These are phyloP conservation scores for Avena atlantica DNA, from an alignment of 176 grass and related monocot genomes.

Conservation along the genomic window DNA sequence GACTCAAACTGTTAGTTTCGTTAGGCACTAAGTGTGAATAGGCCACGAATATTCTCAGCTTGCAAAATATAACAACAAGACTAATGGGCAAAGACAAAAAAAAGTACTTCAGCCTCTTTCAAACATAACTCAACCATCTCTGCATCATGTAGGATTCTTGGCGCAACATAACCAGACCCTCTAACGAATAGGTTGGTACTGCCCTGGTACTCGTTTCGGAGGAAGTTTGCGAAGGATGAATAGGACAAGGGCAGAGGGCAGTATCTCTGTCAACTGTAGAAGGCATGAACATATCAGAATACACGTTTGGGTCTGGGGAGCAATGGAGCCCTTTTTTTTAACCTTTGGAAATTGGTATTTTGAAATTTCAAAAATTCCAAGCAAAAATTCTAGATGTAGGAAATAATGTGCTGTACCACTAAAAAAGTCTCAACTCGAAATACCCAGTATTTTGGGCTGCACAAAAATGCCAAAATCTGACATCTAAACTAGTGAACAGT, in stretches of 20 bases:
- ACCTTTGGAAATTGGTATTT: too few relatives aligned
- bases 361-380: too few relatives aligned
- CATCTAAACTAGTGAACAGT: too few relatives aligned
- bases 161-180: not conserved
- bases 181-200: constrained; percentile 70
- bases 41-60: not conserved
- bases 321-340: too few relatives aligned
- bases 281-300: constrained; percentile 45
- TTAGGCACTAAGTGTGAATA: not conserved
- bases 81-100: not conserved
- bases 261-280: constrained; percentile 77
- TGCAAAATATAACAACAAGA: not conserved
- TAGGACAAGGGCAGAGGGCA: constrained; percentile 86
- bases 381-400: constrained; percentile 5
- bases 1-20: not conserved
- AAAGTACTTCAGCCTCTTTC: not conserved
- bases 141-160: not conserved
- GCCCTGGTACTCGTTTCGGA: constrained; percentile 70
- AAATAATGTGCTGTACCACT: too few relatives aligned
- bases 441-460: too few relatives aligned
- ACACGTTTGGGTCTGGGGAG: not conserved
- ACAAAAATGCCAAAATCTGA: too few relatives aligned
- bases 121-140: not conserved
- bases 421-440: too few relatives aligned
- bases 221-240: constrained; percentile 90